phyloP scores from a whole-genome alignment of 2,329 filamentous ascomycete genomes.

The Arthroderma sp. region DNA sequence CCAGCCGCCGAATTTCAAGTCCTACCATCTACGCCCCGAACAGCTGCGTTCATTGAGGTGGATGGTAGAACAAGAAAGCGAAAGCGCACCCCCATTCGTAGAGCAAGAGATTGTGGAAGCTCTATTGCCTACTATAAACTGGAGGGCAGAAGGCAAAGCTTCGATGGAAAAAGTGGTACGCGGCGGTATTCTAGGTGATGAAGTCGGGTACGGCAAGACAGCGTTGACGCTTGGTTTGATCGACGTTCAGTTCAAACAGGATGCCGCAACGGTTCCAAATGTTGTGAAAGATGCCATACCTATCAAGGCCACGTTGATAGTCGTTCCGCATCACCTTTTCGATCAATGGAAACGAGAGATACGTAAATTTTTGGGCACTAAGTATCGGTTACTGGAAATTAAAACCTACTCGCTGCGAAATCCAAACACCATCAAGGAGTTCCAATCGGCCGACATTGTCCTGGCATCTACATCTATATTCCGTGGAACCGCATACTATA shows the following conservation, averaged over 20 bases:
- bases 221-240: slow-evolving; percentile 46
- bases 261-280: slow-evolving; percentile 7
- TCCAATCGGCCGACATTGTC: slow-evolving; percentile 41
- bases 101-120: slow-evolving; percentile 47
- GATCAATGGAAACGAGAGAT: slow-evolving; percentile 48
- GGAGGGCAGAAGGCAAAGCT: slow-evolving; percentile 42
- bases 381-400: slow-evolving; percentile 35
- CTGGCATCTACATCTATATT: slow-evolving; percentile 42
- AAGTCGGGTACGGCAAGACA: slow-evolving; percentile 56
- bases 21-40: slow-evolving; percentile 33
- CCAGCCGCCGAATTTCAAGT: slow-evolving; percentile 25
- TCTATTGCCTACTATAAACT: slow-evolving; percentile 36
- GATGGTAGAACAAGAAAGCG: slow-evolving; percentile 45
- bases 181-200: slow-evolving; percentile 51
- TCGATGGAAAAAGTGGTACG: slow-evolving; percentile 26
- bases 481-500: slow-evolving; percentile 34
- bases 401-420: slow-evolving; percentile 26
- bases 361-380: slow-evolving; percentile 33
- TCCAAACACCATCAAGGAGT: slow-evolving; percentile 29
- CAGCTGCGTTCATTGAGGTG: slow-evolving; percentile 45
- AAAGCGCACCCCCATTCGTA: slow-evolving; percentile 27
- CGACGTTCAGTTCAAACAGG: slow-evolving; percentile 28
- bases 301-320: slow-evolving; percentile 45
- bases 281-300: slow-evolving; percentile 22
- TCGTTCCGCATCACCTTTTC: slow-evolving; percentile 43